Percentiles rank a stretch among this genome's conserved stretches.
phyloP scores from a whole-genome alignment of 176 grass and related monocot genomes.

The Echinochloa phyllopogon region DNA sequence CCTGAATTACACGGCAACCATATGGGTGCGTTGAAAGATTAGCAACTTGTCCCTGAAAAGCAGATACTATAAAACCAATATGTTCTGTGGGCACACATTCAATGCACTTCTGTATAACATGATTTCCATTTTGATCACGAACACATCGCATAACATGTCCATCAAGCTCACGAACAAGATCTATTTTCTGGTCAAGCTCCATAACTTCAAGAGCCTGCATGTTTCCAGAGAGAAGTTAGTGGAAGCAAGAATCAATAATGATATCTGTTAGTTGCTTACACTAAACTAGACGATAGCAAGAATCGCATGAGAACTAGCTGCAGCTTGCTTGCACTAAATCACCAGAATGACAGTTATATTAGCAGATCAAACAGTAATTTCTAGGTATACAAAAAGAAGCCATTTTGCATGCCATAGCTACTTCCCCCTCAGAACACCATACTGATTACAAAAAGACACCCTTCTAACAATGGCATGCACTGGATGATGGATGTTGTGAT shows the following conservation, averaged over 20 bases:
- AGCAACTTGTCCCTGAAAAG: constrained; percentile 89
- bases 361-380: neutral
- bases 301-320: neutral
- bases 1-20: constrained; percentile 99
- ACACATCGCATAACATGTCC: constrained; percentile 93
- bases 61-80: constrained; percentile 82
- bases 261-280: constrained; percentile 3
- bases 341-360: neutral
- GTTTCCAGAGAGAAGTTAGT: constrained; percentile 39
- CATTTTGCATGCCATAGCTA: neutral
- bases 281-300: neutral
- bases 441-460: constrained; percentile 8
- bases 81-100: constrained; percentile 87
- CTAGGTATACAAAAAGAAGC: neutral
- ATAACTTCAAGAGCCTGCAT: constrained; percentile 93
- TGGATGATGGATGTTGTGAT: neutral
- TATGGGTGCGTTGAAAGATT: constrained; percentile 93
- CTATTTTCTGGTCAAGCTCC: constrained; percentile 86
- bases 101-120: constrained; percentile 99
- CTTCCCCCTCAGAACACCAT: neutral
- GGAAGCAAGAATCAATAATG: constrained; percentile 40
- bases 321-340: constrained; percentile 9
- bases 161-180: constrained; percentile 88
- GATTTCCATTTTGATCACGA: constrained; percentile 97
- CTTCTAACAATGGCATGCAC: neutral